These are phyloP conservation scores for Cardiospermum halicacabum DNA, from an alignment of 345 rosid genomes.

Conservation along the genomic window DNA sequence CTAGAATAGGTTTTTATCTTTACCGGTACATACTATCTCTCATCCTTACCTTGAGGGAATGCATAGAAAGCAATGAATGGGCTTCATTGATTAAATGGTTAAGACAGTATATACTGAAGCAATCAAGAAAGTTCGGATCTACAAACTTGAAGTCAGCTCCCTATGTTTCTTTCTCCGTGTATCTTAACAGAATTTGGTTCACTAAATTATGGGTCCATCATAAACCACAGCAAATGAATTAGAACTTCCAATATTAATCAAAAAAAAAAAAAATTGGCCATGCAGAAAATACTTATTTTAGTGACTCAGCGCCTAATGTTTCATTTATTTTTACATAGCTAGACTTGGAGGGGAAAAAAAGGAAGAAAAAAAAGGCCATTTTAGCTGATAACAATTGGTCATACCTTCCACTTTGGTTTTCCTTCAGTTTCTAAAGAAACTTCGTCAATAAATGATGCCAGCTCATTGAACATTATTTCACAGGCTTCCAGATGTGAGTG, in stretches of 20 bases:
- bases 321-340: background rate
- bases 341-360: background rate
- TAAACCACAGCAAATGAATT: background rate
- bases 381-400: slow-evolving; percentile 1
- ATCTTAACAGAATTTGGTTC: background rate
- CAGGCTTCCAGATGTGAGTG: slow-evolving; percentile 97
- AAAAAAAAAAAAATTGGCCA: too few relatives aligned
- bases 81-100: background rate
- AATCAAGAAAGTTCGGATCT: background rate
- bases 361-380: background rate
- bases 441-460: slow-evolving; percentile 85
- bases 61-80: background rate
- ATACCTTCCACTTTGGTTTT: slow-evolving; percentile 97
- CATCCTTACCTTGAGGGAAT: too few relatives aligned
- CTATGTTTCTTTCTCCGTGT: background rate
- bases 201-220: background rate
- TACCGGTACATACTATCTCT: background rate
- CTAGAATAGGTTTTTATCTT: background rate
- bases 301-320: too few relatives aligned
- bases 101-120: background rate
- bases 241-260: slow-evolving; percentile 1
- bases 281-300: too few relatives aligned
- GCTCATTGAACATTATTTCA: slow-evolving; percentile 89
- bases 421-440: slow-evolving; percentile 90
- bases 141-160: background rate